Percentiles rank a stretch among this genome's conserved stretches.
These are phyloP conservation scores for Chalaropsis ovoidea DNA, from an alignment of 2,329 filamentous ascomycete species.

Conservation along the genomic window DNA sequence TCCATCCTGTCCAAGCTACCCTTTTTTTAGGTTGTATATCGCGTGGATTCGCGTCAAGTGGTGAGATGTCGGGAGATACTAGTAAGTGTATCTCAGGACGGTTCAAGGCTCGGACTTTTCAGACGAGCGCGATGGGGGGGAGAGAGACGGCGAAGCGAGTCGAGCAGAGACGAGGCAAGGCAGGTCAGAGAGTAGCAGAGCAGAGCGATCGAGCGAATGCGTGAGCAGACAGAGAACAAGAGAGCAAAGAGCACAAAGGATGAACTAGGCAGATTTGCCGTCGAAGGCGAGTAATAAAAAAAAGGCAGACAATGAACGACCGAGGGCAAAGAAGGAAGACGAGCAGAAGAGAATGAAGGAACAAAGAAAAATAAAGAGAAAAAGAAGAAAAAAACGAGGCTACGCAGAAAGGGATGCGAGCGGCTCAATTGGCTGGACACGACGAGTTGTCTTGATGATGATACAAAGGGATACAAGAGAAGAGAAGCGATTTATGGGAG, in stretches of 20 bases:
- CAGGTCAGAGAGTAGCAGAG: slow-evolving; percentile 5
- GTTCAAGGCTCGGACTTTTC: slow-evolving; percentile 27
- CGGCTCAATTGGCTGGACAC: not conserved
- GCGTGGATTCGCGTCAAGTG: slow-evolving; percentile 20
- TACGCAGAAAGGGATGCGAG: slow-evolving; percentile 7
- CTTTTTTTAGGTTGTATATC: not conserved
- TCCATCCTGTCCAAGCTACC: slow-evolving; percentile 24
- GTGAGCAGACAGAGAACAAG: not conserved
- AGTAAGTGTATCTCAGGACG: slow-evolving; percentile 25
- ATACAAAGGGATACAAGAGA: slow-evolving; percentile 7
- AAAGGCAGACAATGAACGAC: slow-evolving; percentile 1
- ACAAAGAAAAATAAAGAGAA: slow-evolving; percentile 5
- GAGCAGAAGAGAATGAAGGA: slow-evolving; percentile 4
- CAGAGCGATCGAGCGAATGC: not conserved
- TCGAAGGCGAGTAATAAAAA: slow-evolving; percentile 1
- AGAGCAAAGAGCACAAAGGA: not conserved
- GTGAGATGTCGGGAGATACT: slow-evolving; percentile 1
- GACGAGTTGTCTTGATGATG: not conserved
- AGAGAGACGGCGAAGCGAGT: slow-evolving; percentile 20
- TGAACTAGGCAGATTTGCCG: slow-evolving; percentile 1
- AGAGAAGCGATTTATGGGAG: not conserved
- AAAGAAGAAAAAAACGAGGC: slow-evolving; percentile 3
- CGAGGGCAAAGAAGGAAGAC: not conserved
- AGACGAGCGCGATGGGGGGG: slow-evolving; percentile 20
- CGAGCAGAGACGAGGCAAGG: slow-evolving; percentile 11